phyloP scores from a whole-genome alignment of 805 yeast genomes.

The Lachancea sp. region DNA sequence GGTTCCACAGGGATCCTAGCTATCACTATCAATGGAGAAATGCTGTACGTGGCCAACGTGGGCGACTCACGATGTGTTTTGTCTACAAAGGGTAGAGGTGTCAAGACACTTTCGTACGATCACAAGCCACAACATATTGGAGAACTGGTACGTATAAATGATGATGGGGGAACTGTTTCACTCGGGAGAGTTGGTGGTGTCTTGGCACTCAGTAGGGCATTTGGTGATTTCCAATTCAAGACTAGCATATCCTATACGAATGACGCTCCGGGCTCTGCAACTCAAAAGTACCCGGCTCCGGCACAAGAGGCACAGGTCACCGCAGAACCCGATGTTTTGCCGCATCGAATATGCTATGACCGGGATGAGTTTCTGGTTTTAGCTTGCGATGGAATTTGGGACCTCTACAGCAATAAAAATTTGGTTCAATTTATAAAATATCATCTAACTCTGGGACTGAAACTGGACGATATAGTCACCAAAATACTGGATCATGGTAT shows the following conservation, averaged over 20 bases:
- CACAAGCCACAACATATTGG: constrained; percentile 96
- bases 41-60: constrained; percentile 57
- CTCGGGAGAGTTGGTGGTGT: constrained; percentile 93
- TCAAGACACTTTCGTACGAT: constrained; percentile 61
- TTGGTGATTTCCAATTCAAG: constrained; percentile 64
- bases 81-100: constrained; percentile 43
- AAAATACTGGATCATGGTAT: constrained; percentile 59
- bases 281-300: constrained; percentile 17
- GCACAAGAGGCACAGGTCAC: constrained; percentile 77
- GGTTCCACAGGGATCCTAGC: constrained; percentile 51
- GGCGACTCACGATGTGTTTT: constrained; percentile 72
- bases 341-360: constrained; percentile 40
- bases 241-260: constrained; percentile 31
- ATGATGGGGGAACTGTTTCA: constrained; percentile 92
- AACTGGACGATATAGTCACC: constrained; percentile 52
- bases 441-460: constrained; percentile 51
- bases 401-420: constrained; percentile 52
- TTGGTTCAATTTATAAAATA: constrained; percentile 50
- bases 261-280: constrained; percentile 31
- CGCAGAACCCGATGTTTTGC: constrained; percentile 67
- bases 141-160: constrained; percentile 80
- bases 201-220: constrained; percentile 86
- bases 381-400: constrained; percentile 87
- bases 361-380: constrained; percentile 63
- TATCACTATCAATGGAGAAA: constrained; percentile 37